Conservation (phyloP, 2,329 filamentous ascomycete genomes). For the Exophiala alcalophila region DNA sequence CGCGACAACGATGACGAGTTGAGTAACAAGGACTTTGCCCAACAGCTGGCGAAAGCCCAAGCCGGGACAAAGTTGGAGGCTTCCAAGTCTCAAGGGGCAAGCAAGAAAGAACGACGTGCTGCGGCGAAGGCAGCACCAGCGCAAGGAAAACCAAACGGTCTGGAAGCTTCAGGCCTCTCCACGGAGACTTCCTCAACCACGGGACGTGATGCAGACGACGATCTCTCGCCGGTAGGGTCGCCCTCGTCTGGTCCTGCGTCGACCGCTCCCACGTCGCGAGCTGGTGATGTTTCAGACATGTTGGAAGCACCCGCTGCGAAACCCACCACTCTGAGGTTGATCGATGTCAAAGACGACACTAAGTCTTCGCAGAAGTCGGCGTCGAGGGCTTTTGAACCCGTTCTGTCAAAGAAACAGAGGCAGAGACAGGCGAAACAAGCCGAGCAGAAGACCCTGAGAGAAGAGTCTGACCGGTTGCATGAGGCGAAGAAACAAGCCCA, state of each 20-base stretch:
- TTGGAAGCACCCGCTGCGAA: slow-evolving; percentile 68
- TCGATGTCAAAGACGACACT: slow-evolving; percentile 55
- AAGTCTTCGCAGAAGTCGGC: slow-evolving; percentile 62
- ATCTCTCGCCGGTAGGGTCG: slow-evolving; percentile 68
- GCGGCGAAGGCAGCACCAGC: slow-evolving; percentile 31
- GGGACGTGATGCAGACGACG: slow-evolving; percentile 72
- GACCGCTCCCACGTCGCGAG: slow-evolving; percentile 50
- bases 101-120: slow-evolving; percentile 44
- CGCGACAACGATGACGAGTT: slow-evolving; percentile 57
- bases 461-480: slow-evolving; percentile 75
- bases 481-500: slow-evolving; percentile 77
- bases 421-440: slow-evolving; percentile 90
- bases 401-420: slow-evolving; percentile 90
- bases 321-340: slow-evolving; percentile 75
- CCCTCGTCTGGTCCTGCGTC: slow-evolving; percentile 47
- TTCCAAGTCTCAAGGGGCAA: slow-evolving; percentile 31
- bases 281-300: slow-evolving; percentile 83
- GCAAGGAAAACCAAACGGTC: slow-evolving; percentile 52
- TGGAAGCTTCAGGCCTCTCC: slow-evolving; percentile 44
- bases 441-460: slow-evolving; percentile 68
- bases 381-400: slow-evolving; percentile 59
- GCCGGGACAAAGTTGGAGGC: slow-evolving; percentile 61
- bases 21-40: slow-evolving; percentile 73
- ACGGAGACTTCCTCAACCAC: slow-evolving; percentile 67
- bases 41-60: slow-evolving; percentile 67